Conservation (phyloP, 2,329 filamentous ascomycete species). For the Aureobasidium lini region DNA sequence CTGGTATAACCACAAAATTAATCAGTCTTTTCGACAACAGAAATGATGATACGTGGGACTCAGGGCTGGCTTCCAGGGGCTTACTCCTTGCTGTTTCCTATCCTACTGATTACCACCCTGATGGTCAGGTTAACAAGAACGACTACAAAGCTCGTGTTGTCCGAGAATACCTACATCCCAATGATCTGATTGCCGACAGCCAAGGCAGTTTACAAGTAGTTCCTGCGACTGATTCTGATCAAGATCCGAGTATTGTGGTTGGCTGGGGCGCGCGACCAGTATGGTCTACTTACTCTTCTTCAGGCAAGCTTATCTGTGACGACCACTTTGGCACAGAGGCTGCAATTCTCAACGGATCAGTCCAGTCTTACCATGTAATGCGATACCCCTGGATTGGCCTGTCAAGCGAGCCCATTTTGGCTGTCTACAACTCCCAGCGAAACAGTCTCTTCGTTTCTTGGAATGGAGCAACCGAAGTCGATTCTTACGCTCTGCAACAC, state of each 20-base stretch:
- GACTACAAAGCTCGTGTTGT: constrained; percentile 25
- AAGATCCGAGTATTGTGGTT: constrained; percentile 28
- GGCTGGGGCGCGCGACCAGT: constrained; percentile 50
- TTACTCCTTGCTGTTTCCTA: constrained; percentile 26
- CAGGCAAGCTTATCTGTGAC: constrained; percentile 36
- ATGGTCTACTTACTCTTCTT: constrained; percentile 39
- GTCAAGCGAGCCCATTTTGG: constrained; percentile 20
- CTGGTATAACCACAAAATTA: constrained; percentile 24
- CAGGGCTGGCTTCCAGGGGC: constrained; percentile 20
- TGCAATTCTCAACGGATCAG: constrained; percentile 23
- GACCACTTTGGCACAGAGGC: constrained; percentile 35
- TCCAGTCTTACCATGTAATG: constrained; percentile 32
- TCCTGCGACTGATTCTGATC: neutral
- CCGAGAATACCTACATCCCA: constrained; percentile 22
- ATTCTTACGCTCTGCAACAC: constrained; percentile 36
- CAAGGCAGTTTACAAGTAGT: constrained; percentile 23
- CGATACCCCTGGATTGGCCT: constrained; percentile 26
- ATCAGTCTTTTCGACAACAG: constrained; percentile 45
- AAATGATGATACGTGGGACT: constrained; percentile 17
- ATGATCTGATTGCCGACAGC: constrained; percentile 19
- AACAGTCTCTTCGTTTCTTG: constrained; percentile 42
- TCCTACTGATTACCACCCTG: constrained; percentile 12
- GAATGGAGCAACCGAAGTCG: constrained; percentile 43
- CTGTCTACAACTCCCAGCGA: constrained; percentile 17
- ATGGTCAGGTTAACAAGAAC: neutral